These are phyloP conservation scores for Gossypium herbaceum DNA, from an alignment of 345 rosid genomes.

Conservation along the genomic window DNA sequence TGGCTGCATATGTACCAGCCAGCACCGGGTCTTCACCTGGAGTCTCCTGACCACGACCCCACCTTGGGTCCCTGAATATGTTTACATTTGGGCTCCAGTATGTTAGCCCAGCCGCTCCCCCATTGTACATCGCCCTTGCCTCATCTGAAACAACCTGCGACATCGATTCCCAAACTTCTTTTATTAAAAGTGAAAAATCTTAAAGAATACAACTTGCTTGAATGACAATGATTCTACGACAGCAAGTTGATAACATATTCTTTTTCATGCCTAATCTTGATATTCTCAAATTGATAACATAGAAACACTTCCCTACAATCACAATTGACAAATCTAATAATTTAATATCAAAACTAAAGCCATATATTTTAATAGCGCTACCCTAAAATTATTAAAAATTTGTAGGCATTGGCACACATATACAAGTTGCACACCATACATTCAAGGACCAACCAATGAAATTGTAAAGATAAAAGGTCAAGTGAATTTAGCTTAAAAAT, in stretches of 20 bases:
- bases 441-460: background rate
- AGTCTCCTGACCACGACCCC: conserved; percentile 94
- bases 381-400: background rate
- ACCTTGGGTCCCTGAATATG: conserved; percentile 77
- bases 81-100: conserved; percentile 84
- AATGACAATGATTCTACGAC: background rate
- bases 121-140: conserved; percentile 69
- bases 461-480: background rate
- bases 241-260: too few species aligned
- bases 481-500: too few species aligned
- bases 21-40: conserved; percentile 87
- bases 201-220: background rate
- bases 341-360: too few species aligned
- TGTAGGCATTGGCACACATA: background rate
- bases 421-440: background rate
- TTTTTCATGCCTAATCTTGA: too few species aligned
- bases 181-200: background rate
- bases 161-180: background rate
- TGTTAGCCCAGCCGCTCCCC: conserved; percentile 66
- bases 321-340: too few species aligned
- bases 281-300: too few species aligned
- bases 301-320: too few species aligned
- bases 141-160: conserved; percentile 70
- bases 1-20: conserved; percentile 67
- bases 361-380: background rate